Base-by-base conservation (phyloP, 1,284 basidiomycete genomes). In the Cystobasidium sp. region DNA sequence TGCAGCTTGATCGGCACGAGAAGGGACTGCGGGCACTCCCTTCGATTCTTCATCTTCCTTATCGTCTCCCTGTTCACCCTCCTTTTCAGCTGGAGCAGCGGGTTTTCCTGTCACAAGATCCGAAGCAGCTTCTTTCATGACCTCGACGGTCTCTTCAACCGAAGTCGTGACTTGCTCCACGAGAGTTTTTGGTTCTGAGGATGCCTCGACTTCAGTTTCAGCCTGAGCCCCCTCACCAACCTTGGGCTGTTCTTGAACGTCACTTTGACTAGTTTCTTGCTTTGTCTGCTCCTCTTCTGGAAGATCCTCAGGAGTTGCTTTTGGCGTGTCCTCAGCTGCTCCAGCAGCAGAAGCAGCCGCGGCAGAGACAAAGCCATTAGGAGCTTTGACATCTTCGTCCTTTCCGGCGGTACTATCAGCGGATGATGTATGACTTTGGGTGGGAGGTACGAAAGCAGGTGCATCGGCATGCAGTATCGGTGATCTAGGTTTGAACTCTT, bases 401-500 rank as follows among this genome's bases (percentile, higher is more conserved):
- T 22, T 31, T 7, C 22, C 43, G 1, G 18, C 16, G 9, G 14
- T 53, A 52, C 4, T 55, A 3, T 49, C 10, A 20, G 52, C n/a
- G n/a, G 52, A 6, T 53, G n/a, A 10, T 22, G 16, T 10, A 20
- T 39, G 64, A n/a, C 52, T 56, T 51, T 58, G n/a, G 20, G 8
- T 18, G 47, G 53, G 55, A 9, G 53, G 69, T 6, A 41, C 61
- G 47, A 63, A 64, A 41, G 31, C 49, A 39, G 59, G 49, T 43
- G 69, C 69, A 55, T 56, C 61, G 22, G 37, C 61, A 43, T 71
- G 59, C 6, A 56, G 46, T 20, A 46, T 22, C 20, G 69, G 59
- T 20, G 69, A 71, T 49, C 55, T 71, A 24, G 66, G 66, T 55
- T 44, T 41, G 31, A 68, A 68, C 22, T 55, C 53, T 55, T 68